These are phyloP conservation scores for Meyerozyma guilliermondii DNA, from an alignment of 1,139 yeast species.

Conservation along the genomic window DNA sequence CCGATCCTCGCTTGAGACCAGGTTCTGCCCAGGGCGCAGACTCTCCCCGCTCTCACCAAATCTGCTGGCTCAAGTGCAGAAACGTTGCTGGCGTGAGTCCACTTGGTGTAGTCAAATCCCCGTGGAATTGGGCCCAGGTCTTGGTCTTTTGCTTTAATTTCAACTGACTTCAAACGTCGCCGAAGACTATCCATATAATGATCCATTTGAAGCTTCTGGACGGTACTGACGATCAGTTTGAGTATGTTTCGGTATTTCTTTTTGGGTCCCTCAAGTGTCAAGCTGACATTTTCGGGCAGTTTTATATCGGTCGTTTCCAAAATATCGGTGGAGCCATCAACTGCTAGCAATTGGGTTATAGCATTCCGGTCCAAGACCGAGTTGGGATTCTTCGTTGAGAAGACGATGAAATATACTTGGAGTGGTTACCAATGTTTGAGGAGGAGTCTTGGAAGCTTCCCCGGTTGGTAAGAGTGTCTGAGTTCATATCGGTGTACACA, in stretches of 20 bases:
- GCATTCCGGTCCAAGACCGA: conserved; percentile 2
- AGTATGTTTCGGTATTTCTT: conserved; percentile 10
- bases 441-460: conserved; percentile 2
- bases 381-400: not conserved
- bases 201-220: conserved; percentile 13
- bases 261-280: conserved; percentile 7
- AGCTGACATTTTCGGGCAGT: conserved; percentile 4
- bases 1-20: not conserved
- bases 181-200: conserved; percentile 6
- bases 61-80: conserved; percentile 2
- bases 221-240: conserved; percentile 9
- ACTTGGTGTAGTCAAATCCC: conserved; percentile 8
- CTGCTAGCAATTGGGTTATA: conserved; percentile 15
- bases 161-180: not conserved
- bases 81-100: conserved; percentile 8
- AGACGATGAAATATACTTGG: conserved; percentile 10
- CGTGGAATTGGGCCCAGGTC: not conserved
- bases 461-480: conserved; percentile 5
- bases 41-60: not conserved
- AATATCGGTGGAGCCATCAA: conserved; percentile 20
- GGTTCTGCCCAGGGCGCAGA: not conserved
- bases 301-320: conserved; percentile 12
- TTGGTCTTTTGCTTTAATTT: not conserved
- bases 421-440: conserved; percentile 23
- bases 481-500: conserved; percentile 2